Conservation (phyloP, 2,329 filamentous ascomycete species). For the Paecilomyces fulvus region DNA sequence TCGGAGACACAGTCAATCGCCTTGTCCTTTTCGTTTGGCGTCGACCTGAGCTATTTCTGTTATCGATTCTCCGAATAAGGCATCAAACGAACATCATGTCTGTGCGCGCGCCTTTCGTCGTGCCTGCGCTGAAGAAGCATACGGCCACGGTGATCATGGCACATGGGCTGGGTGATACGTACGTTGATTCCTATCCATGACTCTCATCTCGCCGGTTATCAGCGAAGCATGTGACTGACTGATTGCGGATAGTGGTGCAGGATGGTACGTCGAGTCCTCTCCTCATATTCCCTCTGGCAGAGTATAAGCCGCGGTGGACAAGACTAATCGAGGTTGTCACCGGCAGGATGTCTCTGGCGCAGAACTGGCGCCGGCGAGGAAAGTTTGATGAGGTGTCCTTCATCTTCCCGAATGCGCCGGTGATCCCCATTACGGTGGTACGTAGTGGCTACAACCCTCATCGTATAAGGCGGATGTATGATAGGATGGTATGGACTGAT, state of each 20-base stretch:
- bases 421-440: conserved; percentile 77
- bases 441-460: conserved; percentile 18
- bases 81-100: conserved; percentile 28
- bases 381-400: conserved; percentile 88
- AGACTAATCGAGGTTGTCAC: not conserved
- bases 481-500: not conserved
- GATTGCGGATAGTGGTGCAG: conserved; percentile 33
- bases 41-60: not conserved
- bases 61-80: not conserved
- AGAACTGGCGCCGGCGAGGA: conserved; percentile 74
- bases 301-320: not conserved
- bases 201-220: not conserved
- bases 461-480: not conserved
- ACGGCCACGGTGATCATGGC: conserved; percentile 92
- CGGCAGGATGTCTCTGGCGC: conserved; percentile 61
- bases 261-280: conserved; percentile 30
- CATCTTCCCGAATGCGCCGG: conserved; percentile 83
- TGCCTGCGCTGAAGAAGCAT: conserved; percentile 72
- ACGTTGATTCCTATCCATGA: conserved; percentile 11
- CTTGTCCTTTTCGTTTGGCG: not conserved
- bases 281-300: not conserved
- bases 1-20: not conserved
- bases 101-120: conserved; percentile 52
- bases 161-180: conserved; percentile 89
- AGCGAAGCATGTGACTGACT: not conserved